These are phyloP conservation scores for Lagenaria siceraria DNA, from an alignment of 306 rosid species.

Conservation along the genomic window DNA sequence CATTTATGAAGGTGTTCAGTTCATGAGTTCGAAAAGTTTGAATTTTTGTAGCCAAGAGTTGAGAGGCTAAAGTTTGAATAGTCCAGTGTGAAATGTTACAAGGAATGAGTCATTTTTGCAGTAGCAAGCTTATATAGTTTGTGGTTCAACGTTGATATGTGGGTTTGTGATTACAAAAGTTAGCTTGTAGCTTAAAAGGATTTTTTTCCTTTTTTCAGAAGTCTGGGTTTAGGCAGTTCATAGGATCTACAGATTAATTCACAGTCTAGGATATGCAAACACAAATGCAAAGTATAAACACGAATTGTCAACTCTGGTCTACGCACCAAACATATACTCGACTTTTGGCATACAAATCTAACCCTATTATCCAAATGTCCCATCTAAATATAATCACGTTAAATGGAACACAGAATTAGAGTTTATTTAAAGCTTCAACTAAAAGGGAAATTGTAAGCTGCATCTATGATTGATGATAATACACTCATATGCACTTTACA, in stretches of 20 bases:
- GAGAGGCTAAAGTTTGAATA: not conserved
- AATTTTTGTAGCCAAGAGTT: not conserved
- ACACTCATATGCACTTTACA: not conserved
- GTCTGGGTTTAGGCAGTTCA: not conserved
- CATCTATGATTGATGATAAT: not conserved
- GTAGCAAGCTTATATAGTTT: not conserved
- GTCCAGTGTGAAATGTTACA: not conserved
- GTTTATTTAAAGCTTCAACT: not conserved
- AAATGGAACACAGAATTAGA: not conserved
- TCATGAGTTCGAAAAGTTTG: not conserved
- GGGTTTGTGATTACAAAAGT: not conserved
- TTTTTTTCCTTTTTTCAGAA: not conserved
- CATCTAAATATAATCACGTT: not conserved
- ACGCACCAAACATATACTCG: not conserved
- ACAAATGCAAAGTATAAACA: not conserved
- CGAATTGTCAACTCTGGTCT: not conserved
- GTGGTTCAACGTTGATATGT: not conserved
- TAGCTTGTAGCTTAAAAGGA: not conserved
- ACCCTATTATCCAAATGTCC: not conserved
- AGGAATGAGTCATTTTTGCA: not conserved
- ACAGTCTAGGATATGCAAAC: not conserved
- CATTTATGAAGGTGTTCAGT: not conserved
- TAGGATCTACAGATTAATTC: not conserved
- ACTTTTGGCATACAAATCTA: not conserved
- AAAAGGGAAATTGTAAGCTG: conserved; percentile 1